Evolutionary conservation across 768 basidiomycete species (phyloP).

Genomic region (Russula griseocarnosa): DNA sequence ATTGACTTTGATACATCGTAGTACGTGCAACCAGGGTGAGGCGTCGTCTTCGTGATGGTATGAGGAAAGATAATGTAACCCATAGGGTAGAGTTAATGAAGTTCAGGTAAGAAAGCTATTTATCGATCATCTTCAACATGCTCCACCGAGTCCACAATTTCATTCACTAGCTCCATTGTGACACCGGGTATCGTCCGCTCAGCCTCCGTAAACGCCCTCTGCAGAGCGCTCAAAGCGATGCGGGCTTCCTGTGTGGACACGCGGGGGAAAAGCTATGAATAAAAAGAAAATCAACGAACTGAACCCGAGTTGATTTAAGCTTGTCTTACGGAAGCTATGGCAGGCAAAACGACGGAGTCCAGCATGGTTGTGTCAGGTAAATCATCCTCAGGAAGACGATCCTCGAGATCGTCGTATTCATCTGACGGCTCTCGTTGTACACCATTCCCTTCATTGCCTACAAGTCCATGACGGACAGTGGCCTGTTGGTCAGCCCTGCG

Average conservation of each 20-base stretch:
- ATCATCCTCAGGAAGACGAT: constrained; percentile 46
- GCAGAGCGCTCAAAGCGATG: constrained; percentile 76
- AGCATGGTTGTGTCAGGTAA: constrained; percentile 87
- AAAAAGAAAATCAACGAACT: constrained; percentile 19
- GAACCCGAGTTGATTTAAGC: not conserved
- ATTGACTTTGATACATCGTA: constrained; percentile 22
- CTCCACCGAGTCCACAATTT: constrained; percentile 90
- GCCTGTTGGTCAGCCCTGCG: constrained; percentile 54
- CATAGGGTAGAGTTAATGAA: constrained; percentile 1
- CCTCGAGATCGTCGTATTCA: constrained; percentile 61
- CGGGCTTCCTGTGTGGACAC: constrained; percentile 91
- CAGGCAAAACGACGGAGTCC: constrained; percentile 91
- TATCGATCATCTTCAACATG: constrained; percentile 77
- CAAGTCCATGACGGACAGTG: constrained; percentile 54
- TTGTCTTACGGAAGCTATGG: constrained; percentile 85
- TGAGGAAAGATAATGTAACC: constrained; percentile 24
- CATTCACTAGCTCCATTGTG: constrained; percentile 86
- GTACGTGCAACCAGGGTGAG: constrained; percentile 5
- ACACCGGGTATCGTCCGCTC: constrained; percentile 95
- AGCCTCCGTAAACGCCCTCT: constrained; percentile 91
- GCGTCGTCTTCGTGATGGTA: constrained; percentile 4
- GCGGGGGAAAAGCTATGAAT: constrained; percentile 80
- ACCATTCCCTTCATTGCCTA: constrained; percentile 34
- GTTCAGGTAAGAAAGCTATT: constrained; percentile 13
- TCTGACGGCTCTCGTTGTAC: constrained; percentile 50